Base-by-base conservation (phyloP, 2,329 filamentous ascomycete genomes). In the Diplodia scrobiculata region DNA sequence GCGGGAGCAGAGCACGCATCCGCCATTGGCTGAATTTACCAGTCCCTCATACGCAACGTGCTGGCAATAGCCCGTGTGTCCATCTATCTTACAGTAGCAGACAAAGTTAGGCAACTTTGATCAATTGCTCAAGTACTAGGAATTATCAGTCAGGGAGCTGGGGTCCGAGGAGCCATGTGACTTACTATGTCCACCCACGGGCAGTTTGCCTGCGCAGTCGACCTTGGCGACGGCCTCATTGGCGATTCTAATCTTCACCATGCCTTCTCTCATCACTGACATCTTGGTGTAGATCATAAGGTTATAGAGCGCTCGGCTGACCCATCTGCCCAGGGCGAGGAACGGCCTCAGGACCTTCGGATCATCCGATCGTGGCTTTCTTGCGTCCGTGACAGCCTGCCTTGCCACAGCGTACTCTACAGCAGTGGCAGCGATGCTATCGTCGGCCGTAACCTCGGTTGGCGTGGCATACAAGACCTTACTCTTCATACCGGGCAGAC, bases 211-310 rank as follows among this genome's bases (percentile, higher is more conserved):
- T n/a, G 60, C 48, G 19, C 50, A 62, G 14, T 63, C 60, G 21
- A 63, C 13, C 60, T 63, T 63, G 11, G 36, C 47, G 21, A n/a
- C 25, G 13, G 7, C 48, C 1, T 21, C 29, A 36, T 63, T 45
- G 2, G n/a, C 6, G 14, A 63, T 53, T 17, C 50, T 52, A 1
- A 63, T 19, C 48, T 48, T 48, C 34, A 63, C 48, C 6, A 63
- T 53, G 5, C 60, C 60, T 51, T 63, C 48, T 32, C 60, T 63
- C 60, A 63, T 53, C 6, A 53, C 34, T 9, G 50, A 52, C 60
- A 63, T 63, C 48, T 63, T 63, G 21, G 60, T 63, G 21, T 53
- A 63, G 11, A 52, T 63, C 60, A 63, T 63, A 10, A 63, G 25
- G 3, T 13, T 52, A 21, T 63, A 63, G 9, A 63, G 6, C 13